These are phyloP conservation scores for Cryptococcus sp. DNA, from an alignment of 1,284 basidiomycete species.

Conservation along the genomic window DNA sequence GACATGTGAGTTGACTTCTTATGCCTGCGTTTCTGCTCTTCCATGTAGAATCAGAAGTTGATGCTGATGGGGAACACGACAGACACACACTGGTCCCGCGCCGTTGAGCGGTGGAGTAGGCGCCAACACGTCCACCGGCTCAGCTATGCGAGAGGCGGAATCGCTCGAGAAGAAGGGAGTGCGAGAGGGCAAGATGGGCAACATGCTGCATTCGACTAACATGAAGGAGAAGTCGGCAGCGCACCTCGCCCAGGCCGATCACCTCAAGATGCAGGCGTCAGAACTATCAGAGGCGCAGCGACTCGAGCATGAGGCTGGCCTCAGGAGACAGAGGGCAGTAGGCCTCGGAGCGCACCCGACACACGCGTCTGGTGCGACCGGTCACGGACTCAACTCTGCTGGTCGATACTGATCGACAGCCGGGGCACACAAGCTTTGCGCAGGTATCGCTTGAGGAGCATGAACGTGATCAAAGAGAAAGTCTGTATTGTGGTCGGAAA, in stretches of 20 bases:
- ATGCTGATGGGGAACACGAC: too few species aligned
- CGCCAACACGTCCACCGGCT: slow-evolving; percentile 7
- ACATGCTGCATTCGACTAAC: slow-evolving; percentile 16
- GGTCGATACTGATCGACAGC: background rate
- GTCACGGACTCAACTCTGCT: slow-evolving; percentile 11
- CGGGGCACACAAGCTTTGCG: background rate
- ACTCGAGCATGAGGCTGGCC: slow-evolving; percentile 23
- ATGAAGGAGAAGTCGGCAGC: slow-evolving; percentile 20
- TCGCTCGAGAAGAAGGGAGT: slow-evolving; percentile 24
- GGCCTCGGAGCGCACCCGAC: slow-evolving; percentile 26
- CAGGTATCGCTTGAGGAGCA: background rate
- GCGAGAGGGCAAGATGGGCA: slow-evolving; percentile 19
- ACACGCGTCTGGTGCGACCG: slow-evolving; percentile 21
- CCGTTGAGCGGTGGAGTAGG: slow-evolving; percentile 12
- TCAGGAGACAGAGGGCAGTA: slow-evolving; percentile 25
- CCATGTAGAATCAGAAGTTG: too few species aligned
- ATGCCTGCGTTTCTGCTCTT: background rate
- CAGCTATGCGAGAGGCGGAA: slow-evolving; percentile 7
- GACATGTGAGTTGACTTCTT: slow-evolving; percentile 3
- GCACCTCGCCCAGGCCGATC: slow-evolving; percentile 25
- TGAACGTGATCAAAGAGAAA: background rate
- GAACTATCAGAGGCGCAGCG: slow-evolving; percentile 23
- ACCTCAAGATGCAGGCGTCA: slow-evolving; percentile 24
- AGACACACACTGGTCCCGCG: slow-evolving; percentile 20
- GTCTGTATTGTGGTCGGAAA: background rate